Base-by-base conservation (phyloP, 2,329 filamentous ascomycete genomes). In the Emydomyces testavorans region DNA sequence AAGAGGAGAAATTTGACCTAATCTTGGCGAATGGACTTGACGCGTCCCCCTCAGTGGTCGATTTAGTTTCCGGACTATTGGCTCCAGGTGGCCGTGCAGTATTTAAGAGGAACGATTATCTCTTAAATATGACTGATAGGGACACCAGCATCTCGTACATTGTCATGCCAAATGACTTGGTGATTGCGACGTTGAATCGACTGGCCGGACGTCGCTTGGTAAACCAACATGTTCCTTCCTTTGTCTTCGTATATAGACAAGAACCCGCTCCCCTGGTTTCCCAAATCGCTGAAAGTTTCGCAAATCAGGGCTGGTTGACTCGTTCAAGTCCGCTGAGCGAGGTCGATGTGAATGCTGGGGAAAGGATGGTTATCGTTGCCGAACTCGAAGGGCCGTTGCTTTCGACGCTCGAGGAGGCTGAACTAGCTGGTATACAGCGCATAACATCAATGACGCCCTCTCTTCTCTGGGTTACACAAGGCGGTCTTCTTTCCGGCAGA, bases 401-500 rank as follows among this genome's bases (percentile, higher is more conserved):
- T 6, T 29, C 16, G 6, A 29, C 40, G 4, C 26, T 43, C 11
- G 26, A 31, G 11, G 23, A 29, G 23, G 23, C 24, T 13, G 40
- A 43, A 13, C 16, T 43, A 6, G 5, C 2, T 18, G 23, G 26
- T 7, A 43, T 43, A 13, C 40, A 43, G 18, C 15, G 23, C 11
- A 39, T 39, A 10, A 15, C 23, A 24, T 39, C 36, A 11, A 39
- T 10, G 31, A 21, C 42, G 20, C 32, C 37, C 7, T 36, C 38
- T 20, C 11, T 45, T 28, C 40, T 49, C 28, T 49, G 47, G 47
- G 16, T 49, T 38, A 49, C 47, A 15, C 15, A 26, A 4, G 47
- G 39, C 15, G 39, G 20, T 13, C 40, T 44, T n/a, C 16, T 49
- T 23, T 18, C 16, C 1, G 47, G 24, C 8, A 45, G 32, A 39